These are phyloP conservation scores for Crepidotus variabilis DNA, from an alignment of 768 basidiomycete genomes.

Conservation along the genomic window DNA sequence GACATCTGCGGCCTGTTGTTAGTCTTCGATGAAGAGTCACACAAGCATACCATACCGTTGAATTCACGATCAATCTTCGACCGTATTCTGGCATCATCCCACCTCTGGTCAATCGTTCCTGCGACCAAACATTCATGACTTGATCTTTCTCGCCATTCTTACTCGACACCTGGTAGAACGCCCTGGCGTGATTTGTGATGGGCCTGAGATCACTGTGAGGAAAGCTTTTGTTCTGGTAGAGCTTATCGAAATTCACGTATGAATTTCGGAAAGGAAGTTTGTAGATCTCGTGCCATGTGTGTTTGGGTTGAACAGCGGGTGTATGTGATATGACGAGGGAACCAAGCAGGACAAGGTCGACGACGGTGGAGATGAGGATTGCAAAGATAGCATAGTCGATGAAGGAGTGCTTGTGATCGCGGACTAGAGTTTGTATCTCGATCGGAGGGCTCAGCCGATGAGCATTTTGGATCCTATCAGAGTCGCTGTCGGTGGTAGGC, in stretches of 20 bases:
- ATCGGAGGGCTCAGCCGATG: neutral
- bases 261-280: neutral
- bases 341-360: neutral
- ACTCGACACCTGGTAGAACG: constrained; percentile 3
- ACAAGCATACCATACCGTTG: constrained; percentile 4
- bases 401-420: neutral
- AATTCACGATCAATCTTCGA: constrained; percentile 4
- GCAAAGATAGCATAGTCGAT: neutral
- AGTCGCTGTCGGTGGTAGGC: neutral
- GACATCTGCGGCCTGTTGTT: constrained; percentile 19
- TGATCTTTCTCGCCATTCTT: neutral
- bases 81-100: constrained; percentile 4
- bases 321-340: neutral
- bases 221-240: neutral
- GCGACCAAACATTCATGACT: neutral
- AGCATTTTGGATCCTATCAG: neutral
- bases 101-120: constrained; percentile 1
- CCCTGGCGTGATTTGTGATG: constrained; percentile 4
- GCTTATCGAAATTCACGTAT: neutral
- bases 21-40: no score
- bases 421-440: neutral
- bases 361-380: neutral
- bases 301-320: neutral
- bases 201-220: neutral
- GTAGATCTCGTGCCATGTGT: neutral